phyloP scores from a whole-genome alignment of 305 asterid genomes.

The Fraxinus albicans region DNA sequence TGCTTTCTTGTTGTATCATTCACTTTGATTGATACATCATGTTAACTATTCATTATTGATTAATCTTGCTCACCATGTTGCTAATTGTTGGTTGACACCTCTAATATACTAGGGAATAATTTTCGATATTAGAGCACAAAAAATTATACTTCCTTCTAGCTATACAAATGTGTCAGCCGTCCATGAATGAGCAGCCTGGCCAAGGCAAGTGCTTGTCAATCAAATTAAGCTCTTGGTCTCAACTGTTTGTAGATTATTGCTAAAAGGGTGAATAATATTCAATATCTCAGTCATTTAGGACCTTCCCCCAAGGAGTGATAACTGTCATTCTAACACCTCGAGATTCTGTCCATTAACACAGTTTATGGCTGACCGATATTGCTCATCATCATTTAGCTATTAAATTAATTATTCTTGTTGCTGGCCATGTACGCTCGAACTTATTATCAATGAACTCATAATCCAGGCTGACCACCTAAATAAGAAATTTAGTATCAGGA shows the following conservation, averaged over 20 bases:
- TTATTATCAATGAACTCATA: neutral
- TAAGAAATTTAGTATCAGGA: neutral
- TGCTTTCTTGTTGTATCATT: constrained; percentile 51
- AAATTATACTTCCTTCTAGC: neutral
- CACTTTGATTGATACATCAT: constrained; percentile 38
- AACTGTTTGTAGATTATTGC: neutral
- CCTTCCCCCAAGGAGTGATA: neutral
- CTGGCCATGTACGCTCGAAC: neutral
- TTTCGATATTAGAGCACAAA: neutral
- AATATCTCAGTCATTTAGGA: neutral
- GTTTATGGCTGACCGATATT: neutral
- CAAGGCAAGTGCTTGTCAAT: neutral
- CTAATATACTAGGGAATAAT: neutral
- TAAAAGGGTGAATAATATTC: neutral
- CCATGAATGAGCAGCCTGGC: neutral
- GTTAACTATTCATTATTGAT: neutral
- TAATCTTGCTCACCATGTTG: neutral
- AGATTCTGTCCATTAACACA: neutral
- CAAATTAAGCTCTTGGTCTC: neutral
- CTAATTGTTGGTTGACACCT: neutral
- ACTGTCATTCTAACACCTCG: neutral
- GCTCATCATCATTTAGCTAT: neutral
- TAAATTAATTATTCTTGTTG: neutral
- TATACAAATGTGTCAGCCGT: neutral
- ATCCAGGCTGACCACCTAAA: neutral